Evolutionary conservation across 2,329 filamentous ascomycete species (phyloP), one percentile per base, ranked within the genome.

Genomic region (Curvularia sp.): DNA sequence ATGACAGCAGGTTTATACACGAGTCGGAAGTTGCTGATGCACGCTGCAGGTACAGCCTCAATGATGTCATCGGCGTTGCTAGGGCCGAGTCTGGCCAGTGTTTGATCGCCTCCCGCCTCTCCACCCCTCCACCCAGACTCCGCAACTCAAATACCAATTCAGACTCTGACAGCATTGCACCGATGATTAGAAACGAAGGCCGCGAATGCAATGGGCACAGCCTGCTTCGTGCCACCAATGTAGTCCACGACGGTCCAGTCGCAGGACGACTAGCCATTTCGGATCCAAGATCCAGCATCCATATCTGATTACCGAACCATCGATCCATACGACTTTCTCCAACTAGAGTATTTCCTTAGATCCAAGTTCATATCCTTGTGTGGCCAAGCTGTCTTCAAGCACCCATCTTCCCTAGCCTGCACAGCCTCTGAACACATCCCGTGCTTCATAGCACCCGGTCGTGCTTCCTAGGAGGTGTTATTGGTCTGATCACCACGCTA

Each of bases 1-100:
- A 20, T 39, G n/a, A 35, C 51, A 58, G 55, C 58, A 61, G 58
- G 58, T 58, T 58, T 61, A 47, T 52, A 41, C 50, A 30, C 5
- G 42, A 52, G 41, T 46, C 35, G 28, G 10, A 44, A 35, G 38
- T 58, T 28, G 58, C 56, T 55, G 51, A 48, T 55, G 47, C 55
- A 61, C 20, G 43, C 51, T 55, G 47, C 55, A 61, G 58, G 55
- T 46, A 61, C 55, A 33, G 44, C 30, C 38, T 31, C 13, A 22
- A 61, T 61, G 58, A 61, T 55, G 55, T 61, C 58, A 61, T 47
- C 24, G 18, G 48, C 33, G 35, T 48, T 39, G 35, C 31, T 41
- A 46, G 44, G 55, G 30, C 43, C 15, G 43, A n/a, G 35, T 35
- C 35, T 35, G 18, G 18, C 22, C 35, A 18, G 22, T 30, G 26